phyloP scores from a whole-genome alignment of 352 stramenopile genomes.

The Globisporangium acanthophoron region DNA sequence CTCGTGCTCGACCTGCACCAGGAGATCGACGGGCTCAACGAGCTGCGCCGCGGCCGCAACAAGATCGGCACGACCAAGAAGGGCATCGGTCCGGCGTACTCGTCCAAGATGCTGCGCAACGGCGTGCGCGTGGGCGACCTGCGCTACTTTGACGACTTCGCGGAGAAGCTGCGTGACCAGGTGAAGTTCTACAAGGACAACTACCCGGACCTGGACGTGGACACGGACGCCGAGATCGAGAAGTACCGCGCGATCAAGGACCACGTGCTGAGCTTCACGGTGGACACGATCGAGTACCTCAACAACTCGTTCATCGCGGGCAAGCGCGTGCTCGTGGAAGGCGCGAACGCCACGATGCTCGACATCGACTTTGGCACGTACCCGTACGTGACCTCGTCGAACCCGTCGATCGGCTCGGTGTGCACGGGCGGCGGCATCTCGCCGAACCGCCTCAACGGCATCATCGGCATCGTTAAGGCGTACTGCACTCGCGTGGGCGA shows the following conservation, averaged over 20 bases:
- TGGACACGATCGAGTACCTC: conserved; percentile 96
- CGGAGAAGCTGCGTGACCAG: conserved; percentile 89
- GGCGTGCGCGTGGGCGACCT: conserved; percentile 96
- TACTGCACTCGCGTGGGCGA: conserved; percentile 99
- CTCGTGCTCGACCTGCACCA: conserved; percentile 99
- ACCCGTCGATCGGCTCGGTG: conserved; percentile 96
- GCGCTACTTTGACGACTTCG: conserved; percentile 84
- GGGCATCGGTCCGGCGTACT: conserved; percentile 97
- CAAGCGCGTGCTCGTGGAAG: conserved; percentile 98
- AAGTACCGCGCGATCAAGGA: conserved; percentile 80
- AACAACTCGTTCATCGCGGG: conserved; percentile 94
- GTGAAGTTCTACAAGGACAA: conserved; percentile 91
- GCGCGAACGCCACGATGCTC: conserved; percentile 99
- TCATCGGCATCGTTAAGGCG: conserved; percentile 98
- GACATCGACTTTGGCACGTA: conserved; percentile 99
- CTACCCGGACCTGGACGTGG: conserved; percentile 73
- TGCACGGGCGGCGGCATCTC: conserved; percentile 95
- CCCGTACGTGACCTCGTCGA: conserved; percentile 98
- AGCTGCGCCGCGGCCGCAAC: conserved; percentile 87
- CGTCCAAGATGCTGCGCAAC: conserved; percentile 98
- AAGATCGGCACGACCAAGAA: conserved; percentile 99
- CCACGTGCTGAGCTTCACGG: conserved; percentile 82
- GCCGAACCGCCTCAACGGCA: conserved; percentile 88
- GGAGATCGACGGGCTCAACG: conserved; percentile 82
- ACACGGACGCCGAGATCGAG: conserved; percentile 85